Conservation (phyloP, 2,329 filamentous ascomycete species). For the Fusarium siculi region DNA sequence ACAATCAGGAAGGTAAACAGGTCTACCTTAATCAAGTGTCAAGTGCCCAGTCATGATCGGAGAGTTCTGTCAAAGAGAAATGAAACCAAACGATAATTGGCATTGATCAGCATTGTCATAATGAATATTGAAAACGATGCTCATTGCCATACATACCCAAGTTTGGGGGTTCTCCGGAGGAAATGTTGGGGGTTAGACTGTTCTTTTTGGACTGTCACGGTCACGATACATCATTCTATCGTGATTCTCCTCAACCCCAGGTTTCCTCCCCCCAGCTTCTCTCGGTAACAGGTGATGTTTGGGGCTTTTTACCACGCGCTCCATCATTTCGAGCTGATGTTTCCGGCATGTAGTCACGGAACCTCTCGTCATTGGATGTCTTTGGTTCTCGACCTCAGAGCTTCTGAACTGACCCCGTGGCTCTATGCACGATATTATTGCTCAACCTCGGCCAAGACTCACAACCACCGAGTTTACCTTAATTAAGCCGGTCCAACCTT, state of each 20-base stretch:
- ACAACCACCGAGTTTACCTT: not conserved
- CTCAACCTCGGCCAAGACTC: conserved; percentile 21
- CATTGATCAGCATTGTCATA: conserved; percentile 27
- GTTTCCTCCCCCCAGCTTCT: conserved; percentile 7
- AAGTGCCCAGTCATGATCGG: conserved; percentile 11
- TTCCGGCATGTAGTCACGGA: conserved; percentile 4
- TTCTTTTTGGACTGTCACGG: not conserved
- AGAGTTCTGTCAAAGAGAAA: conserved; percentile 14
- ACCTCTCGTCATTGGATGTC: conserved; percentile 9
- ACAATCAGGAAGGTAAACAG: conserved; percentile 26
- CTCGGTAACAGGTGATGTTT: conserved; percentile 16
- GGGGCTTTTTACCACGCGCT: conserved; percentile 6
- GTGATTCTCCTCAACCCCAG: conserved; percentile 21
- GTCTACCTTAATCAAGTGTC: not conserved
- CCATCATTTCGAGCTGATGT: conserved; percentile 7
- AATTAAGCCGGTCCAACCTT: not conserved
- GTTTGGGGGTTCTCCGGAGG: conserved; percentile 9
- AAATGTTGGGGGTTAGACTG: conserved; percentile 12
- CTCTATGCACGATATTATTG: conserved; percentile 32
- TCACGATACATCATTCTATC: conserved; percentile 26
- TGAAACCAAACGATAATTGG: conserved; percentile 8
- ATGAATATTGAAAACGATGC: not conserved
- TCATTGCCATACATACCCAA: not conserved
- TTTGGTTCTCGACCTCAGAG: conserved; percentile 15
- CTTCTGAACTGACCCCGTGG: conserved; percentile 28